Conservation (phyloP, 495 filamentous ascomycete genomes). For the Xylaria castorea region DNA sequence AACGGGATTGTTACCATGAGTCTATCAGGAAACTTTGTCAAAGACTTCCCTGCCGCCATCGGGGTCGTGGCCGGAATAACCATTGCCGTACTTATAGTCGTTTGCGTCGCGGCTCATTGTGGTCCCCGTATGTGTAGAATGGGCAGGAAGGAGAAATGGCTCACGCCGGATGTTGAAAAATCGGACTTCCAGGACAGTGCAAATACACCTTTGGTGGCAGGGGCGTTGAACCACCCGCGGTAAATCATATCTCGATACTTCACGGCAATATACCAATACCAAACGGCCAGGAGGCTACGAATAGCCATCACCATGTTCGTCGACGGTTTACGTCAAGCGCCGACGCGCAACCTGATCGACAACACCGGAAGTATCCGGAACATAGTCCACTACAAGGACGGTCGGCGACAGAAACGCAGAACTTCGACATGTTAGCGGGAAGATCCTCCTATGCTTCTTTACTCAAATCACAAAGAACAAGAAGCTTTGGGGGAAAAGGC, state of each 20-base stretch:
- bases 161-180: conserved; percentile 26
- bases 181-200: background rate
- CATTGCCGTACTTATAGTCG: conserved; percentile 24
- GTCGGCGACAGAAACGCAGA: background rate
- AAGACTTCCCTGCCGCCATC: conserved; percentile 31
- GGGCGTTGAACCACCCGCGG: background rate
- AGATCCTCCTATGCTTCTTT: background rate
- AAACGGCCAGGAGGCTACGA: background rate
- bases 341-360: background rate
- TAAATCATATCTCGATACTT: background rate
- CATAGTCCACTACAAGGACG: background rate
- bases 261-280: background rate
- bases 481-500: too few relatives aligned
- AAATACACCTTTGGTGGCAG: background rate
- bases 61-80: conserved; percentile 31
- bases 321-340: background rate
- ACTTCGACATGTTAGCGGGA: background rate
- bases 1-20: background rate
- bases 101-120: conserved; percentile 36
- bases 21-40: conserved; percentile 26
- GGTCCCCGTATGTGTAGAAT: conserved; percentile 33
- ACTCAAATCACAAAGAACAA: background rate
- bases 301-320: background rate
- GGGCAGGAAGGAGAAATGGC: conserved; percentile 34
- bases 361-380: background rate